phyloP scores from a whole-genome alignment of 192 early-diverging fungal genomes.

The Umbelopsis ramanniana region DNA sequence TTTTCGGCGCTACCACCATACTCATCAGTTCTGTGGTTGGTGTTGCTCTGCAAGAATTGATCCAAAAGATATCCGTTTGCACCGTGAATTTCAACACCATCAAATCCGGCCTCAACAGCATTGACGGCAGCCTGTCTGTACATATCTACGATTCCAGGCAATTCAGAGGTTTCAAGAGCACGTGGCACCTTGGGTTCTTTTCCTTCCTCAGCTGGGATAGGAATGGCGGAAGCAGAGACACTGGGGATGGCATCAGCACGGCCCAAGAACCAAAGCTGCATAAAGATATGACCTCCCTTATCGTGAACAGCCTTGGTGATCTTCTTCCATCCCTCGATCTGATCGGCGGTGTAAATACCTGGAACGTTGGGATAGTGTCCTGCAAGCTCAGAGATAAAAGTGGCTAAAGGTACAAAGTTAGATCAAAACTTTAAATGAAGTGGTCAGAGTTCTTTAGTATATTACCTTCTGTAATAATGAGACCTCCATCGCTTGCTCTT shows the following conservation, averaged over 20 bases:
- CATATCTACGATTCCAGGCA: slow-evolving; percentile 59
- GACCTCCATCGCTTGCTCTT: slow-evolving; percentile 23
- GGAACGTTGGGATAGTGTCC: slow-evolving; percentile 34
- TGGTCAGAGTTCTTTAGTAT: background rate
- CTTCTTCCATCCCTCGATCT: slow-evolving; percentile 54
- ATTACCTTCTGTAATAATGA: slow-evolving; percentile 23
- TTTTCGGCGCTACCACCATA: slow-evolving; percentile 91
- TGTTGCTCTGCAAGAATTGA: slow-evolving; percentile 78
- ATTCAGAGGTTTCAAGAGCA: slow-evolving; percentile 67
- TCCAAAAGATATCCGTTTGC: slow-evolving; percentile 92
- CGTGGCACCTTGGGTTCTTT: slow-evolving; percentile 47
- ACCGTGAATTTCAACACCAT: slow-evolving; percentile 88
- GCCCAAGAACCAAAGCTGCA: slow-evolving; percentile 57
- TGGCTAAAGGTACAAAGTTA: slow-evolving; percentile 4
- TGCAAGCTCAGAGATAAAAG: slow-evolving; percentile 17
- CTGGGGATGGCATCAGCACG: slow-evolving; percentile 14
- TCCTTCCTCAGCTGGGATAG: background rate
- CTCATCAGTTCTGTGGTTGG: slow-evolving; percentile 84
- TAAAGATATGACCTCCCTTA: slow-evolving; percentile 57
- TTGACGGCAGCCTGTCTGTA: slow-evolving; percentile 70
- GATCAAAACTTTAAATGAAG: background rate
- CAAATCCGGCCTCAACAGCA: slow-evolving; percentile 80
- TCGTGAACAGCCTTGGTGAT: slow-evolving; percentile 58
- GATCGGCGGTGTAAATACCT: slow-evolving; percentile 42
- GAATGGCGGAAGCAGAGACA: slow-evolving; percentile 30